A percentile compares a stretch with the other conserved stretches of the same genome.
These are phyloP conservation scores for Syncephalastrum contaminatum DNA, from an alignment of 371 early-diverging fungal species.

Conservation along the genomic window DNA sequence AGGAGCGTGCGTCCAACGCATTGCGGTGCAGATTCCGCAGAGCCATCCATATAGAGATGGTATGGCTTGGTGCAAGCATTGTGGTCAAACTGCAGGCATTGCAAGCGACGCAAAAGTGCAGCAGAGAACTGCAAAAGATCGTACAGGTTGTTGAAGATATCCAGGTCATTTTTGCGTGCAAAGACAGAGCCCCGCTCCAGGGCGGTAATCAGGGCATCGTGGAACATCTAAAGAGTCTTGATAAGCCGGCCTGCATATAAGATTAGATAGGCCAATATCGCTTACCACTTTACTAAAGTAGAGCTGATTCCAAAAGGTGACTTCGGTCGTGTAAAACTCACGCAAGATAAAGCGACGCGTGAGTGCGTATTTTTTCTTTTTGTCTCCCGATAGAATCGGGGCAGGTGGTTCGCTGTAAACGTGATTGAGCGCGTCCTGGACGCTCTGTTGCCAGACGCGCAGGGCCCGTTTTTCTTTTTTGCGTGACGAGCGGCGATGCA, in stretches of 20 bases:
- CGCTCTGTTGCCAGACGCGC: constrained; percentile 27
- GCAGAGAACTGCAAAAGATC: constrained; percentile 31
- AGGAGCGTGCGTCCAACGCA: constrained; percentile 26
- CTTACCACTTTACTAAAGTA: constrained; percentile 42
- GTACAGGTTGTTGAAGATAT: constrained; percentile 28
- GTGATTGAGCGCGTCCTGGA: constrained; percentile 12
- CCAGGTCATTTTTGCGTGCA: constrained; percentile 17
- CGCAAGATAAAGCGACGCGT: constrained; percentile 37
- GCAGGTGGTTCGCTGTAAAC: background rate
- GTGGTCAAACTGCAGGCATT: constrained; percentile 17
- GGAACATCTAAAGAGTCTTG: constrained; percentile 22
- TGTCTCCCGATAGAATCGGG: constrained; percentile 13
- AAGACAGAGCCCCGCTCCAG: constrained; percentile 22
- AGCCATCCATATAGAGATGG: background rate
- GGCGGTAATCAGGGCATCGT: constrained; percentile 26
- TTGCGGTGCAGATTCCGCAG: background rate
- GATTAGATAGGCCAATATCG: background rate
- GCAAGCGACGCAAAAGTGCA: constrained; percentile 18
- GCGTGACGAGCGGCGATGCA: constrained; percentile 21
- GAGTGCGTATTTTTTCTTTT: constrained; percentile 17
- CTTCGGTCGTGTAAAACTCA: constrained; percentile 45
- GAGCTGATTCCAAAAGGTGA: constrained; percentile 44
- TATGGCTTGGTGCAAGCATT: background rate
- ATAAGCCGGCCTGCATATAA: constrained; percentile 1
- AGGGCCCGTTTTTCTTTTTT: constrained; percentile 37